phyloP scores from a whole-genome alignment of 495 filamentous ascomycete genomes.

The Neurospora sp. region DNA sequence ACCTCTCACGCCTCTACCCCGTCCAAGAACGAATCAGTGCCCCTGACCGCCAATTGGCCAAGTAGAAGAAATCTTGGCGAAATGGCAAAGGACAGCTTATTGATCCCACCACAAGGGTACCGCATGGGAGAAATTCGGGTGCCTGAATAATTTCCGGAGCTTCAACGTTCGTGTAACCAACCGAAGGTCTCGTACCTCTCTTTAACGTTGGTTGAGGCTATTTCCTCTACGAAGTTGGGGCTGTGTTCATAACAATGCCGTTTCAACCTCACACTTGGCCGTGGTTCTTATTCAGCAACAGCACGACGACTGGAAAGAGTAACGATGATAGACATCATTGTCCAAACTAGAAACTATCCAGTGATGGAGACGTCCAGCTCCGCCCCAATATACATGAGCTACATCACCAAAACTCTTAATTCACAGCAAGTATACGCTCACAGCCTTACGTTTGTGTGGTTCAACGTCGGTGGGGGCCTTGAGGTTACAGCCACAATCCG shows the following conservation, averaged over 20 bases:
- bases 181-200: not conserved
- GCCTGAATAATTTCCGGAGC: not conserved
- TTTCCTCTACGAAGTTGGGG: not conserved
- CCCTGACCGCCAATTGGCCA: not conserved
- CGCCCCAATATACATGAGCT: not conserved
- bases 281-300: not conserved
- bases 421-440: not conserved
- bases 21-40: not conserved
- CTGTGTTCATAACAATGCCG: not conserved
- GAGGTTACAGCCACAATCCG: not conserved
- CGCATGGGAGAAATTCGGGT: not conserved
- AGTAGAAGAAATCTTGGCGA: not conserved
- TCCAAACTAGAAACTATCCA: too few species aligned
- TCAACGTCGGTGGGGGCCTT: not conserved
- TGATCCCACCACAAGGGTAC: not conserved
- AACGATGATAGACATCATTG: too few species aligned
- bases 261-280: not conserved
- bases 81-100: not conserved
- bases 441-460: not conserved
- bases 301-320: too few species aligned
- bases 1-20: not conserved
- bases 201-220: not conserved
- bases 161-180: not conserved
- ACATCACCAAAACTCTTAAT: not conserved
- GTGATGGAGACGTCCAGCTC: too few species aligned